These are phyloP conservation scores for Emergomyces pasteurianus DNA, from an alignment of 2,329 filamentous ascomycete species.

Conservation along the genomic window DNA sequence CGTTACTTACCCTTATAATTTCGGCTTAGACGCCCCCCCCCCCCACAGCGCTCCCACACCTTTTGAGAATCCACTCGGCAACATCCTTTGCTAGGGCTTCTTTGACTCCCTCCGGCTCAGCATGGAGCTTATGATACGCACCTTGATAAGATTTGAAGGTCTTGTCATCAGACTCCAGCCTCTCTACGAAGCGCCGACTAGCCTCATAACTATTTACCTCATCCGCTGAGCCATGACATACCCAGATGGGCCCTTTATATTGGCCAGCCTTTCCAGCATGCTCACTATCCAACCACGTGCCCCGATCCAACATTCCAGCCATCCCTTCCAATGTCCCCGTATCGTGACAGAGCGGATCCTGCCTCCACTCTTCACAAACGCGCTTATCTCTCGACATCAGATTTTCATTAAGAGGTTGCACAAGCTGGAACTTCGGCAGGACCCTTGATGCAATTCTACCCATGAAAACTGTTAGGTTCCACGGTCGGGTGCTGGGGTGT, in stretches of 20 bases:
- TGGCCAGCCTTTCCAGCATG: constrained; percentile 17
- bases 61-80: constrained; percentile 50
- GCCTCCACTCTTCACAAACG: constrained; percentile 47
- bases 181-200: constrained; percentile 52
- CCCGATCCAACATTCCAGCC: constrained; percentile 64
- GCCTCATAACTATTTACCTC: constrained; percentile 54
- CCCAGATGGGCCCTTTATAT: constrained; percentile 51
- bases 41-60: background rate
- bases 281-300: constrained; percentile 43
- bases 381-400: constrained; percentile 56
- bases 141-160: constrained; percentile 63
- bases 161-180: constrained; percentile 50
- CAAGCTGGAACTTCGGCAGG: constrained; percentile 55
- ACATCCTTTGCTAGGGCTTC: constrained; percentile 43
- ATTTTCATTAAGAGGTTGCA: constrained; percentile 51
- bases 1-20: constrained; percentile 3
- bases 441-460: constrained; percentile 58
- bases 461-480: constrained; percentile 47
- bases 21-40: background rate
- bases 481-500: constrained; percentile 52
- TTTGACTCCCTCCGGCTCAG: constrained; percentile 19
- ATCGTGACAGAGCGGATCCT: constrained; percentile 65
- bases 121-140: constrained; percentile 55
- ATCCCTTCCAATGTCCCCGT: constrained; percentile 78
- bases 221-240: constrained; percentile 69